phyloP scores from a whole-genome alignment of 2,329 filamentous ascomycete species.

The Teratosphaeria nubilosa region DNA sequence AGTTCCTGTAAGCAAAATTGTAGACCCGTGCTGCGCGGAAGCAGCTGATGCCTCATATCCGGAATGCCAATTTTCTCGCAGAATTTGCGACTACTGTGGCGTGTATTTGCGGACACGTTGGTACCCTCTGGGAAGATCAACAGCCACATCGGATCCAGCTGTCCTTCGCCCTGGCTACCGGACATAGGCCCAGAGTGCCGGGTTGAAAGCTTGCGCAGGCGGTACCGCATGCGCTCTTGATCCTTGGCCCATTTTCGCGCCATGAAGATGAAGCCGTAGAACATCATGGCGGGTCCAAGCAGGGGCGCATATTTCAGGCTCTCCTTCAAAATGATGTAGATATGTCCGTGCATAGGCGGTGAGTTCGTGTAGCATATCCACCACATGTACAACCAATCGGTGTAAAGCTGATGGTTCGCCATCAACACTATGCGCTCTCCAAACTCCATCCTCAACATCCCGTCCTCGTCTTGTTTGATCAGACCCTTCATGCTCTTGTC shows the following conservation, averaged over 20 bases:
- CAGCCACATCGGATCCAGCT: conserved; percentile 67
- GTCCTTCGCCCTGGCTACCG: conserved; percentile 17
- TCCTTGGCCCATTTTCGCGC: conserved; percentile 82
- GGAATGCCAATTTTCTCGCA: conserved; percentile 61
- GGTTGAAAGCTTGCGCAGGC: conserved; percentile 59
- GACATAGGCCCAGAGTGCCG: conserved; percentile 29
- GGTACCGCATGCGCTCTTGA: conserved; percentile 61
- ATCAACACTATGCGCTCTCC: conserved; percentile 73
- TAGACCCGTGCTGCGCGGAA: conserved; percentile 72
- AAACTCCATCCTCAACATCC: conserved; percentile 64
- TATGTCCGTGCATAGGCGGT: conserved; percentile 62
- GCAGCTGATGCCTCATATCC: conserved; percentile 60
- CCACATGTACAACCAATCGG: conserved; percentile 90
- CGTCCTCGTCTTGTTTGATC: conserved; percentile 57
- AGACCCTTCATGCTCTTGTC: conserved; percentile 70
- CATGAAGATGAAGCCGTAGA: conserved; percentile 86
- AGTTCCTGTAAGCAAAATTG: conserved; percentile 72
- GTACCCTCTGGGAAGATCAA: conserved; percentile 83
- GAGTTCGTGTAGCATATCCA: conserved; percentile 69
- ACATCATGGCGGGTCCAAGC: conserved; percentile 72
- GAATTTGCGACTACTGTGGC: conserved; percentile 60
- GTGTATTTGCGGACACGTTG: conserved; percentile 65
- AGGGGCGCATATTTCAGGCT: conserved; percentile 76
- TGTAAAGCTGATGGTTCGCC: conserved; percentile 68
- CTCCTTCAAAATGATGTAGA: conserved; percentile 86